Evolutionary conservation across 371 early-diverging fungal species (phyloP).

Genomic region (Mucor piriformis): DNA sequence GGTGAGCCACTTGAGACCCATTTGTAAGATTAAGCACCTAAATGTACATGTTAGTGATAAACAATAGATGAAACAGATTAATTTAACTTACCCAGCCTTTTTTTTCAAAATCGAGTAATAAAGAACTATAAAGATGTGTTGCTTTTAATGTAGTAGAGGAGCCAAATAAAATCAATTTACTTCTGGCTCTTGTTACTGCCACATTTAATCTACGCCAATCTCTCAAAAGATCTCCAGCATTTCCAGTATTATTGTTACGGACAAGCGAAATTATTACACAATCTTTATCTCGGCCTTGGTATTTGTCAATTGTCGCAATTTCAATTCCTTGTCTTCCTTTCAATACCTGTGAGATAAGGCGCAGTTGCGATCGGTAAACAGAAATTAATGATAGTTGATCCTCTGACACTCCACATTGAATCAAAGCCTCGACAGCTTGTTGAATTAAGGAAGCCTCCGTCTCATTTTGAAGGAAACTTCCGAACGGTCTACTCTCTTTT

Average conservation of each 20-base stretch:
- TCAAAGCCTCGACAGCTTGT: constrained; percentile 55
- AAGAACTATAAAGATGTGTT: constrained; percentile 55
- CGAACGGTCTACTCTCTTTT: constrained; percentile 54
- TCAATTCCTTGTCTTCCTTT: constrained; percentile 52
- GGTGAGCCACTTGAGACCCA: constrained; percentile 1
- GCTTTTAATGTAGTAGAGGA: constrained; percentile 67
- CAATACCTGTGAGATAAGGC: constrained; percentile 54
- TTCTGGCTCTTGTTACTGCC: constrained; percentile 93
- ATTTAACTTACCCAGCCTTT: constrained; percentile 53
- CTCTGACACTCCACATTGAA: constrained; percentile 67
- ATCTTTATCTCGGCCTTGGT: constrained; percentile 94
- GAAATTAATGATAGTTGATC: constrained; percentile 81
- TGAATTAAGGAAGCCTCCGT: constrained; percentile 70
- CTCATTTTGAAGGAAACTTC: constrained; percentile 65
- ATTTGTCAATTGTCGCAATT: constrained; percentile 87
- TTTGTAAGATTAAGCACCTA: constrained; percentile 9
- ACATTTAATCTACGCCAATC: constrained; percentile 98
- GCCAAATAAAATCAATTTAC: constrained; percentile 91
- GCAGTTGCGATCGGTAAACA: constrained; percentile 86
- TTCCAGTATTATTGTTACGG: constrained; percentile 73
- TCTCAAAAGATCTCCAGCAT: constrained; percentile 85
- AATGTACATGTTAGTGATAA: not conserved
- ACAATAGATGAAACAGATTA: not conserved
- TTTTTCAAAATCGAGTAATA: constrained; percentile 54
- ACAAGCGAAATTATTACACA: constrained; percentile 89